Conservation (phyloP, 495 filamentous ascomycete genomes). For the Talaromyces nanjingensis region DNA sequence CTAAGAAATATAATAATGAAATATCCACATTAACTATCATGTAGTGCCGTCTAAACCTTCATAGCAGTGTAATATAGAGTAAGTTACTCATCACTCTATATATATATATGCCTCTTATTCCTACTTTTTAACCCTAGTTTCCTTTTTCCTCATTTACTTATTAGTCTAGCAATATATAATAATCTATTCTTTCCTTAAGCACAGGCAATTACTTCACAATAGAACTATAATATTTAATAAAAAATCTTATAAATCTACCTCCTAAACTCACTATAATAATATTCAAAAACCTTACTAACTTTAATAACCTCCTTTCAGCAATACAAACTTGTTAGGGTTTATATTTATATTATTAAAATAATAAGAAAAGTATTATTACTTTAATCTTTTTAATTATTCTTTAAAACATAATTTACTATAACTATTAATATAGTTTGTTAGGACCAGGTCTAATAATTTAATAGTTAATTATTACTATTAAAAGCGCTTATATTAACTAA, state of each 20-base stretch:
- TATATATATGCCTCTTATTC: neutral
- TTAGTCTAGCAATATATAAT: neutral
- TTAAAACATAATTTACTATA: neutral
- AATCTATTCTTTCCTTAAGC: neutral
- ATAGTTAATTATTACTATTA: neutral
- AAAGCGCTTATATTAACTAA: neutral
- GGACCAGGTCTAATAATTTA: neutral
- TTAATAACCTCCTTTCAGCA: neutral
- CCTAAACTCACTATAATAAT: neutral
- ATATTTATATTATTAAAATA: neutral
- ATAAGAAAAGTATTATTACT: slow-evolving; percentile 1
- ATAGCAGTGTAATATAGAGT: too few species aligned
- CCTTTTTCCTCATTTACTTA: neutral
- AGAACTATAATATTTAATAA: neutral
- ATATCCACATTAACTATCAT: too few species aligned
- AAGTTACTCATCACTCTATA: neutral
- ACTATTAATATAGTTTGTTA: neutral
- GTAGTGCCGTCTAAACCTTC: too few species aligned
- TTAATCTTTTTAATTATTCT: neutral
- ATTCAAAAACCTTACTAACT: neutral
- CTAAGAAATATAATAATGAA: too few species aligned
- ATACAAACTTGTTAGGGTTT: neutral
- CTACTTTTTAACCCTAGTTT: neutral
- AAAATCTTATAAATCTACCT: neutral
- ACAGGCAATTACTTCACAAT: neutral